Conservation (phyloP, 371 early-diverging fungal genomes). For the Blakeslea trispora region DNA sequence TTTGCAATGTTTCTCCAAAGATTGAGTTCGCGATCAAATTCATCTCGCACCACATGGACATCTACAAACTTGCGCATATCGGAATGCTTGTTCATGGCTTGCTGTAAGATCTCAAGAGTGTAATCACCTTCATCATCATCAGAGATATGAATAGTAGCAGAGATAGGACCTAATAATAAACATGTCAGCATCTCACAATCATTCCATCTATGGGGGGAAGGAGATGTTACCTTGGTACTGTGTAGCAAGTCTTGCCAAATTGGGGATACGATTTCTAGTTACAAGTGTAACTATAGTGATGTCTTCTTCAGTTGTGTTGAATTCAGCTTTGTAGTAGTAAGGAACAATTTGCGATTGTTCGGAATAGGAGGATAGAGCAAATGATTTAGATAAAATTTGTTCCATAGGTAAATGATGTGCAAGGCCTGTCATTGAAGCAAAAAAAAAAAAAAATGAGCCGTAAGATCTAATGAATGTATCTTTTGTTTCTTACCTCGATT, state of each 20-base stretch:
- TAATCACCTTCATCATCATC: slow-evolving; percentile 51
- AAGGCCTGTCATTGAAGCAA: slow-evolving; percentile 17
- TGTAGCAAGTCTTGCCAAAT: slow-evolving; percentile 50
- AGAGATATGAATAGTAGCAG: slow-evolving; percentile 58
- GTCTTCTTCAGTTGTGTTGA: slow-evolving; percentile 46
- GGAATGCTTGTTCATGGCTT: slow-evolving; percentile 45
- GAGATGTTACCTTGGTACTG: slow-evolving; percentile 54
- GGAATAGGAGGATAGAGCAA: slow-evolving; percentile 29
- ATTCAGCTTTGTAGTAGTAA: slow-evolving; percentile 53
- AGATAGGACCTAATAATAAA: slow-evolving; percentile 52
- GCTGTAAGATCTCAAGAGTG: slow-evolving; percentile 42
- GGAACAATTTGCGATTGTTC: slow-evolving; percentile 60
- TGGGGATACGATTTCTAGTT: slow-evolving; percentile 52
- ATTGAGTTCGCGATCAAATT: slow-evolving; percentile 61
- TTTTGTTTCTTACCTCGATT: slow-evolving; percentile 17
- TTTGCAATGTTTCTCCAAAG: slow-evolving; percentile 66
- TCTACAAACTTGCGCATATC: slow-evolving; percentile 57
- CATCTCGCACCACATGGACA: slow-evolving; percentile 59
- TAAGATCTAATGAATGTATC: too few species aligned
- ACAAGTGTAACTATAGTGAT: slow-evolving; percentile 60
- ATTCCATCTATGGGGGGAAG: too few species aligned
- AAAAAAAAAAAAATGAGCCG: too few species aligned
- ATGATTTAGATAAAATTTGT: slow-evolving; percentile 28
- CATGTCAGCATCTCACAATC: slow-evolving; percentile 1
- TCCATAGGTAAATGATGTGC: slow-evolving; percentile 29